Percentiles rank a stretch among this genome's conserved stretches.
Evolutionary conservation across 2,329 filamentous ascomycete genomes (phyloP).

Genomic region (Nannizziopsis barbatae): DNA sequence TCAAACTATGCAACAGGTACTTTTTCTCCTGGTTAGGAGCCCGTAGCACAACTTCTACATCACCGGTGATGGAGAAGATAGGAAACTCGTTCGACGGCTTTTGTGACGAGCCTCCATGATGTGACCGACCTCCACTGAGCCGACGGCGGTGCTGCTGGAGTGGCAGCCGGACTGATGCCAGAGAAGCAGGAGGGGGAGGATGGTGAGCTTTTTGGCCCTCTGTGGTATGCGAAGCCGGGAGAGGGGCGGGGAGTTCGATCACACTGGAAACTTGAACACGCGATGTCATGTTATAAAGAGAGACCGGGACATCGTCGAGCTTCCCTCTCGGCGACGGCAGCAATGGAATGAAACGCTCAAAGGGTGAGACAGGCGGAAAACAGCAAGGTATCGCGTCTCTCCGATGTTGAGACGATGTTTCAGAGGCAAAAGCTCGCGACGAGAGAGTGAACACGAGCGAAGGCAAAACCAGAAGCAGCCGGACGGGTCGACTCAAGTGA

Average conservation of each 20-base stretch:
- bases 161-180: constrained; percentile 43
- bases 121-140: constrained; percentile 58
- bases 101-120: constrained; percentile 59
- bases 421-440: constrained; percentile 6
- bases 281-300: constrained; percentile 9
- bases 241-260: constrained; percentile 6
- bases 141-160: constrained; percentile 48
- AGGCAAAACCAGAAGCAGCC: background rate
- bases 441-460: background rate
- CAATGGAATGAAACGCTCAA: background rate
- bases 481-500: background rate
- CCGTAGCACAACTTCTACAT: constrained; percentile 78
- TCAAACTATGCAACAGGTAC: constrained; percentile 79
- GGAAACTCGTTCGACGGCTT: constrained; percentile 82
- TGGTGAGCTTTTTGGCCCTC: constrained; percentile 42
- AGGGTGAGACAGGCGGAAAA: background rate
- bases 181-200: constrained; percentile 50
- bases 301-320: constrained; percentile 2
- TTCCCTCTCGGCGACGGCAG: background rate
- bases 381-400: constrained; percentile 2
- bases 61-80: constrained; percentile 76
- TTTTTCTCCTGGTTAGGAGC: constrained; percentile 58
- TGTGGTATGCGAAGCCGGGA: constrained; percentile 31
- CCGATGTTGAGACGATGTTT: constrained; percentile 4
- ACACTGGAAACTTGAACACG: constrained; percentile 4